Percentiles rank a stretch among this genome's conserved stretches.
Evolutionary conservation across 805 yeast genomes (phyloP).

Genomic region (Zygotorulaspora florentina): DNA sequence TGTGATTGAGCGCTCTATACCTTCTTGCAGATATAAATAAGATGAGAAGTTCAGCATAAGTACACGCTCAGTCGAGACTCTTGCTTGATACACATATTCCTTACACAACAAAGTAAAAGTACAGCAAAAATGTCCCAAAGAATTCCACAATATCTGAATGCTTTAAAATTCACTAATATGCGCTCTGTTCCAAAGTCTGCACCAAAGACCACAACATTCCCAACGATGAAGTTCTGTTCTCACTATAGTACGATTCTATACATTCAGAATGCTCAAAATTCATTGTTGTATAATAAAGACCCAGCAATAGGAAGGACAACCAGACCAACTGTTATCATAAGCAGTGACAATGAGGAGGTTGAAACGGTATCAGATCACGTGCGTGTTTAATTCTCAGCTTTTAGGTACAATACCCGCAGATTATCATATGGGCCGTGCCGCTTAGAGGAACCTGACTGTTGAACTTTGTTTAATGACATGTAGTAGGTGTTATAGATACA

Average conservation of each 20-base stretch:
- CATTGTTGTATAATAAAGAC: background rate
- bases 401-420: no score
- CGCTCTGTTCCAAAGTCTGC: conserved; percentile 13
- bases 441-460: background rate
- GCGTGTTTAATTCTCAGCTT: conserved; percentile 23
- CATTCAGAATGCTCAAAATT: background rate
- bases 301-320: conserved; percentile 8
- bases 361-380: conserved; percentile 28
- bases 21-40: background rate
- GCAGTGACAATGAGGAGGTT: conserved; percentile 28
- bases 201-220: conserved; percentile 13
- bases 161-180: conserved; percentile 9
- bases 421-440: no score
- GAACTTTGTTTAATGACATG: background rate
- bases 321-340: conserved; percentile 19
- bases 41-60: background rate
- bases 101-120: background rate
- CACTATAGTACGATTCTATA: conserved; percentile 6
- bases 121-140: background rate
- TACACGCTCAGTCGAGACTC: background rate
- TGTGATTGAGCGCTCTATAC: background rate
- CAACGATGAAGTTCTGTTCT: conserved; percentile 5
- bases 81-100: no score
- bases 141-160: conserved; percentile 5
- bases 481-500: background rate